phyloP scores from a whole-genome alignment of 1,139 yeast genomes.

The Candida neerlandica region DNA sequence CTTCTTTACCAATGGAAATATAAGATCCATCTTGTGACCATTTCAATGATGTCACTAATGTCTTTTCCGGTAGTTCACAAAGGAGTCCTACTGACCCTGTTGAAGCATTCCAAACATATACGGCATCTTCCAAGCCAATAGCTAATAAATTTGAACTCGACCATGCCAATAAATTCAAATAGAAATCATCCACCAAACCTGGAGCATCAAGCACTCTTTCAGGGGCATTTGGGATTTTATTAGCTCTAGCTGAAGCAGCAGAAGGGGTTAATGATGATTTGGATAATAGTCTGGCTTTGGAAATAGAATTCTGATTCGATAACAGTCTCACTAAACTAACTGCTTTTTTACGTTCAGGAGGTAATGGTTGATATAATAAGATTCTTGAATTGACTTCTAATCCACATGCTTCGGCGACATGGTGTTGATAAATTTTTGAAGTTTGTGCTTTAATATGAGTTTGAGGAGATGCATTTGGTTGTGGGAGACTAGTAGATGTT shows the following conservation, averaged over 20 bases:
- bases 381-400: conserved; percentile 82
- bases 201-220: conserved; percentile 97
- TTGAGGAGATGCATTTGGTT: conserved; percentile 51
- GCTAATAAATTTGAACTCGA: conserved; percentile 82
- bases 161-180: conserved; percentile 87
- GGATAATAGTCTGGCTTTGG: conserved; percentile 19
- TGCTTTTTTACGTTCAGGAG: conserved; percentile 73
- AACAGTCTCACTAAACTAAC: conserved; percentile 46
- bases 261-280: conserved; percentile 42
- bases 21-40: conserved; percentile 96
- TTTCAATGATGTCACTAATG: conserved; percentile 68
- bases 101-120: conserved; percentile 92
- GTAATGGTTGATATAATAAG: conserved; percentile 81
- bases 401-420: conserved; percentile 95
- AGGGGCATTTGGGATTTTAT: conserved; percentile 86
- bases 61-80: conserved; percentile 57
- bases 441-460: conserved; percentile 70
- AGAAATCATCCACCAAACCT: conserved; percentile 90
- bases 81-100: conserved; percentile 77
- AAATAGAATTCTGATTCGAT: conserved; percentile 26
- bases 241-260: conserved; percentile 53
- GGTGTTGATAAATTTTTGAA: conserved; percentile 71
- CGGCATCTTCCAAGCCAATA: conserved; percentile 81
- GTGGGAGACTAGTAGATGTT: conserved; percentile 30
- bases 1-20: conserved; percentile 79